These are phyloP conservation scores for Durusdinium trenchii DNA, from an alignment of 73 alveolate genomes.

Conservation along the genomic window DNA sequence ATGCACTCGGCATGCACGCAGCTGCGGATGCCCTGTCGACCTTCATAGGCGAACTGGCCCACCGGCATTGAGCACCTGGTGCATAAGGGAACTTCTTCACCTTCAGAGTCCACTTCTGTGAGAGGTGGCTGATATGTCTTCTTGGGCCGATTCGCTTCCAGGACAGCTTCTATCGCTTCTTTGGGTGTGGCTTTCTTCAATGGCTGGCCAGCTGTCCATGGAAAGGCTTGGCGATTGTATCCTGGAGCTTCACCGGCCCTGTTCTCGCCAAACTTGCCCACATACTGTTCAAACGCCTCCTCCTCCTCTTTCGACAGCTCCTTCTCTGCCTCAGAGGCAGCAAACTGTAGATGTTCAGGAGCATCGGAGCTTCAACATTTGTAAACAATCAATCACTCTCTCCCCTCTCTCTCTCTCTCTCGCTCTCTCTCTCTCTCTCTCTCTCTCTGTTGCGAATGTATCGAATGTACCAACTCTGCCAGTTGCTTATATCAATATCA, in stretches of 20 bases:
- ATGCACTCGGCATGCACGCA: constrained; percentile 88
- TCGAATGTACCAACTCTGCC: too few relatives aligned
- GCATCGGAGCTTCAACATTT: neutral
- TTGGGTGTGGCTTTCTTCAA: constrained; percentile 45
- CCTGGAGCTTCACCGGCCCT: constrained; percentile 48
- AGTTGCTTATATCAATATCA: too few relatives aligned
- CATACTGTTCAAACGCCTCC: constrained; percentile 43
- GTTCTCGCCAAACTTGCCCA: constrained; percentile 54
- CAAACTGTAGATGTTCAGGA: neutral
- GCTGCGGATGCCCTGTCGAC: constrained; percentile 52
- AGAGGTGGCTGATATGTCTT: constrained; percentile 6
- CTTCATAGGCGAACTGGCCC: constrained; percentile 79
- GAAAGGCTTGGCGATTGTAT: constrained; percentile 65
- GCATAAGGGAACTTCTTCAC: constrained; percentile 90
- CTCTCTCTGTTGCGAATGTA: too few relatives aligned
- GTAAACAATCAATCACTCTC: neutral
- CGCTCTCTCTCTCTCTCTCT: too few relatives aligned
- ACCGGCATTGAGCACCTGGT: constrained; percentile 75
- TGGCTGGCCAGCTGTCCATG: constrained; percentile 60
- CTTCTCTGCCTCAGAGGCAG: neutral
- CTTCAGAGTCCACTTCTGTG: constrained; percentile 49
- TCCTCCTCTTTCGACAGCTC: constrained; percentile 55
- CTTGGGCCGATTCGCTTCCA: constrained; percentile 10
- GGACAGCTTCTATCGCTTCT: constrained; percentile 40
- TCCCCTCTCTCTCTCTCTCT: neutral